Base-by-base conservation (phyloP, 1,284 basidiomycete species). In the Albatrellus sp. region DNA sequence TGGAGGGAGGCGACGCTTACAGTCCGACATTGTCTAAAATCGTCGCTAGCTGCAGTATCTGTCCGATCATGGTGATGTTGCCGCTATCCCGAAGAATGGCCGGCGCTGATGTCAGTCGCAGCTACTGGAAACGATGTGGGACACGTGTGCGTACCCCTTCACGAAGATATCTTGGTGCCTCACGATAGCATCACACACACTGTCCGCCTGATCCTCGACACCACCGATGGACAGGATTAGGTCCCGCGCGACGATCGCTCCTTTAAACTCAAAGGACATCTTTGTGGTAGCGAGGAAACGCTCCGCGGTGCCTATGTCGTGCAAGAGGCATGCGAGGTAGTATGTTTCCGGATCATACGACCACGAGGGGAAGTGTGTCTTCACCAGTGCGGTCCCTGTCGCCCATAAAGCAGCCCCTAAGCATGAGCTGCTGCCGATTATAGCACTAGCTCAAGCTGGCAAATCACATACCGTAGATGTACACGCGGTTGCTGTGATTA, bases 251-350 rank as follows among this genome's bases (percentile, higher is more conserved):
- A 74, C 63, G 45, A 76, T 73, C 30, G 66, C 73, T 43, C 73
- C 72, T 55, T 73, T 73, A 61, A 76, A 76, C 58, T 77, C 75
- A 55, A 75, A 77, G 19, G 69, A 73, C 60, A 77, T 62, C 50
- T 73, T 71, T 9, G 74, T 76, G 34, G 67, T 68, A 5, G 68
- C 55, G 39, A 73, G 62, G 55, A 70, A 70, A 37, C 60, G 59
- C 40, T 72, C 66, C 7, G 73, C 70, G 3, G 70, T 70, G 34
- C 75, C 73, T 46, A 76, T 74, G 54, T 77, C 75, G 51, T 76
- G 74, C 44, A 76, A 56, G 19, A 76, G 61, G 48, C 69, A 72
- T 24, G 70, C 60, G 37, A 74, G 60, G 51, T 69, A 74, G 57
- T 73, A 75, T 13, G 73, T 73, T 61, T 73, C 68, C 43, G 57